A percentile compares a stretch with the other conserved stretches of the same genome.
Conservation (phyloP, 352 stramenopile species). For the Thalassiosira mediterranea region DNA sequence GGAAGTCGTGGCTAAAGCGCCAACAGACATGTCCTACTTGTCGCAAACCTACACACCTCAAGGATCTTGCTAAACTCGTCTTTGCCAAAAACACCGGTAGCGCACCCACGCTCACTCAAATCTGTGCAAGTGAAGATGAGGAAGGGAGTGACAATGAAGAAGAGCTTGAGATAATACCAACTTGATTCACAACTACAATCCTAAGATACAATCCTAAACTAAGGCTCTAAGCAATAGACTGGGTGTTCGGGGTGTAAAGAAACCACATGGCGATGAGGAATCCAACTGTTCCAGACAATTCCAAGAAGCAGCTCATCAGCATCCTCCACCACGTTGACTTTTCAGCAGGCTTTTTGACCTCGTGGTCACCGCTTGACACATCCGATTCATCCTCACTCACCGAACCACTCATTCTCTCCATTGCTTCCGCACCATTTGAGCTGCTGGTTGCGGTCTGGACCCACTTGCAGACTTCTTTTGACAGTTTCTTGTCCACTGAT, state of each 20-base stretch:
- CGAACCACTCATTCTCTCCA: constrained; percentile 7
- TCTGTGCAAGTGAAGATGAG: constrained; percentile 32
- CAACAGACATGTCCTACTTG: constrained; percentile 68
- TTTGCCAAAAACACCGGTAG: constrained; percentile 52
- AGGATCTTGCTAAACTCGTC: constrained; percentile 61
- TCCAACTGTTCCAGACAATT: constrained; percentile 3
- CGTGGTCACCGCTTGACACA: no score
- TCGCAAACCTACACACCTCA: constrained; percentile 40
- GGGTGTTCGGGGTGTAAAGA: no score
- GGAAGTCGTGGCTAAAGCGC: constrained; percentile 70
- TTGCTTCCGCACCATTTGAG: constrained; percentile 9
- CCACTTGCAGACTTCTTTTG: constrained; percentile 47
- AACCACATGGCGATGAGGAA: constrained; percentile 4
- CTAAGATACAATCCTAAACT: no score
- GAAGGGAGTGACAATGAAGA: constrained; percentile 31
- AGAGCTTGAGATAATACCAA: constrained; percentile 33
- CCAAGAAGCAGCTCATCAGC: not conserved
- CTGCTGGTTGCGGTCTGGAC: constrained; percentile 38
- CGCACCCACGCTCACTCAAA: constrained; percentile 32
- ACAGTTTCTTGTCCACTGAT: constrained; percentile 37
- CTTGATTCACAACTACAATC: no score
- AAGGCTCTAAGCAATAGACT: no score
- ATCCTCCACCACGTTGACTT: constrained; percentile 3
- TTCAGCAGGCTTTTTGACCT: no score
- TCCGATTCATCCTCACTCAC: constrained; percentile 18